These are phyloP conservation scores for Letharia columbiana DNA, from an alignment of 495 filamentous ascomycete species.

Conservation along the genomic window DNA sequence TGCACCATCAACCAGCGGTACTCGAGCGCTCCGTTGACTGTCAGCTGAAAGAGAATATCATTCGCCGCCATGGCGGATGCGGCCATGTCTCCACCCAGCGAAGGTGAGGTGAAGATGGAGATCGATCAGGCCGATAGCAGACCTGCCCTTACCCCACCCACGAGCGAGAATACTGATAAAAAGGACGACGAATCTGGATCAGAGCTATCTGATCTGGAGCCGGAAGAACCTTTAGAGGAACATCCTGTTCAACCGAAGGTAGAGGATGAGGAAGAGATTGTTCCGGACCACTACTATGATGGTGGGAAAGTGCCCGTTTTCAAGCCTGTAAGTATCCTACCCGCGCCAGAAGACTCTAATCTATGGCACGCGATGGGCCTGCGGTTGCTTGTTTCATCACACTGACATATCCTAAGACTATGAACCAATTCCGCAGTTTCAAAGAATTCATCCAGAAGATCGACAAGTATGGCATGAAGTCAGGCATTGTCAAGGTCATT, in stretches of 20 bases:
- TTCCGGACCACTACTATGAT: conserved; percentile 80
- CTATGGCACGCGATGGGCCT: background rate
- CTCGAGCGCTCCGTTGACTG: background rate
- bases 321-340: conserved; percentile 57
- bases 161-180: conserved; percentile 27
- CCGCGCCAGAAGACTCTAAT: background rate
- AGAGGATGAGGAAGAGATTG: conserved; percentile 58
- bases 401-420: conserved; percentile 43
- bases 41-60: background rate
- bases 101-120: conserved; percentile 23
- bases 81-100: conserved; percentile 22
- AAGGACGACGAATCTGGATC: conserved; percentile 27
- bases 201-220: conserved; percentile 33
- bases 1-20: background rate
- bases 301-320: conserved; percentile 87
- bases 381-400: background rate
- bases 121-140: conserved; percentile 18
- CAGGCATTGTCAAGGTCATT: conserved; percentile 91
- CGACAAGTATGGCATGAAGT: conserved; percentile 92
- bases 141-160: conserved; percentile 28
- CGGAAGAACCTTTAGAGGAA: conserved; percentile 26
- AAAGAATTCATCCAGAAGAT: conserved; percentile 79
- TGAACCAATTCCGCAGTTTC: conserved; percentile 90
- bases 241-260: conserved; percentile 6
- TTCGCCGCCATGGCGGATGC: conserved; percentile 12